A percentile compares a stretch with the other conserved stretches of the same genome.
These are phyloP conservation scores for Camellia sinensis DNA, from an alignment of 148 eudicot species.

Conservation along the genomic window DNA sequence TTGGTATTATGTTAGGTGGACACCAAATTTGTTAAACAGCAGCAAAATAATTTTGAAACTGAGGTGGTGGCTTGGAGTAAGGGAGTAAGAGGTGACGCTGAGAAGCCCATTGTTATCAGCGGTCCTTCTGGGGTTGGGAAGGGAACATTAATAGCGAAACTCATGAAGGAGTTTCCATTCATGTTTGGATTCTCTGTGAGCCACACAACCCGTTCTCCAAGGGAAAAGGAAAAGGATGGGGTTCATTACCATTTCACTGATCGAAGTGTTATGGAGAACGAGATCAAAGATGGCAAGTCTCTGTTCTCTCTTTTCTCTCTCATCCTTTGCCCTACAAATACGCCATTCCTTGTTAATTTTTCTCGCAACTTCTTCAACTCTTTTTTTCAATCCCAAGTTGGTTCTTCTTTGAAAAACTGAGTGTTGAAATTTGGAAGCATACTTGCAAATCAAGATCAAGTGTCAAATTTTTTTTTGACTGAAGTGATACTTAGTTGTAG, in stretches of 20 bases:
- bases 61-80: slow-evolving; percentile 90
- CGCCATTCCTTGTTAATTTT: slow-evolving; percentile 21
- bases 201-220: slow-evolving; percentile 91
- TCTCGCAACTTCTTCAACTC: slow-evolving; percentile 23
- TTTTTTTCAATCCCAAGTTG: slow-evolving; percentile 14
- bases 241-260: slow-evolving; percentile 90
- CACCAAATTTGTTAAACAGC: slow-evolving; percentile 67
- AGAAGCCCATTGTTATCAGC: slow-evolving; percentile 81
- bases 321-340: slow-evolving; percentile 29
- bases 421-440: too few species aligned
- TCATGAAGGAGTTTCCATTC: slow-evolving; percentile 83
- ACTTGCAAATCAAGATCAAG: too few species aligned
- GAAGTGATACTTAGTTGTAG: too few species aligned
- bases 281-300: slow-evolving; percentile 69
- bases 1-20: slow-evolving; percentile 47
- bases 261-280: slow-evolving; percentile 65
- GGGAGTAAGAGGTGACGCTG: slow-evolving; percentile 70
- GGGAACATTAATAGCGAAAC: slow-evolving; percentile 74
- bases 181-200: slow-evolving; percentile 97
- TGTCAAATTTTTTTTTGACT: too few species aligned
- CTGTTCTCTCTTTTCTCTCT: background rate
- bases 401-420: slow-evolving; percentile 29
- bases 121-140: slow-evolving; percentile 99
- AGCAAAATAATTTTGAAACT: slow-evolving; percentile 41
- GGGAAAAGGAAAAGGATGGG: slow-evolving; percentile 72